Conservation (phyloP, 352 stramenopile genomes). For the Pilasporangium apinafurcum region DNA sequence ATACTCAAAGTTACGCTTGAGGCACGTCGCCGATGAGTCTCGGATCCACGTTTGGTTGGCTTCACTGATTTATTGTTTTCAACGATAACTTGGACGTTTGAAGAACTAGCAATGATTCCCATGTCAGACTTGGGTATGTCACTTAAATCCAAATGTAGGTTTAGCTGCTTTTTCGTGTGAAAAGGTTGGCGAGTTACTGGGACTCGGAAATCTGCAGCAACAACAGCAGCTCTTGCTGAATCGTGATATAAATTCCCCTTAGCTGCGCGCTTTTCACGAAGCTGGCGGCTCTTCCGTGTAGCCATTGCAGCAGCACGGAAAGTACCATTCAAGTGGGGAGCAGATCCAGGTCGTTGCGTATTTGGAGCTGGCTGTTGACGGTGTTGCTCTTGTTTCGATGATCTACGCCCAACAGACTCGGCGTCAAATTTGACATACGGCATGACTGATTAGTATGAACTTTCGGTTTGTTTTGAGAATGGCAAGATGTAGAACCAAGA, state of each 20-base stretch:
- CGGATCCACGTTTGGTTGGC: neutral
- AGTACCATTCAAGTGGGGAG: conserved; percentile 14
- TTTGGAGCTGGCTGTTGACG: neutral
- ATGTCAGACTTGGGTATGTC: conserved; percentile 20
- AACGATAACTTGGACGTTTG: conserved; percentile 4
- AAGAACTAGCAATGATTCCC: conserved; percentile 7
- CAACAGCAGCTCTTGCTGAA: no score
- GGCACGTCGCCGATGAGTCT: conserved; percentile 19
- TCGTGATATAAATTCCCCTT: neutral
- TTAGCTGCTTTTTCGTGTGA: conserved; percentile 39
- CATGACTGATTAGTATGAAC: no score
- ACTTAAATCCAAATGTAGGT: conserved; percentile 47
- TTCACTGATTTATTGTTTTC: neutral
- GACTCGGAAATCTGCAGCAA: no score
- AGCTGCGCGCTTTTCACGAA: conserved; percentile 20
- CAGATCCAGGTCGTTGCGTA: neutral
- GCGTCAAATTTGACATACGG: no score
- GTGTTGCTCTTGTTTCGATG: no score
- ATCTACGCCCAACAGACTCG: no score
- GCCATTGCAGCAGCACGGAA: conserved; percentile 42
- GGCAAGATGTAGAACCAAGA: no score
- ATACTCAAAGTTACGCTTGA: conserved; percentile 59
- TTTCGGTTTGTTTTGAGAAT: no score
- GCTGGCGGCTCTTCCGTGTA: conserved; percentile 33
- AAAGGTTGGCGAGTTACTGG: conserved; percentile 3